phyloP scores from a whole-genome alignment of 2,329 filamentous ascomycete genomes.

The Penicillium occitanis region DNA sequence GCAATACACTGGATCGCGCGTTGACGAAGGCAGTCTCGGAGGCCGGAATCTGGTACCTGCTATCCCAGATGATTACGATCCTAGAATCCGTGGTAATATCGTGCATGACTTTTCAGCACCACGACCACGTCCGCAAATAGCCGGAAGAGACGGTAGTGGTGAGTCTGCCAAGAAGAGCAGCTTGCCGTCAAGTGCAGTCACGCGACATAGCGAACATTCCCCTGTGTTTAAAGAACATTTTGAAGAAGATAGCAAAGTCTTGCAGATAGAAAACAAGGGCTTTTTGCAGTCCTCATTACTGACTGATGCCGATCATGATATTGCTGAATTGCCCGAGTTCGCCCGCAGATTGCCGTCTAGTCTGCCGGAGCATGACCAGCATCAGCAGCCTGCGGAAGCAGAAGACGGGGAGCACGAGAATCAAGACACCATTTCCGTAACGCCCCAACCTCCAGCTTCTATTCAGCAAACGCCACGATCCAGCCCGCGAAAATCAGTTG shows the following conservation, averaged over 20 bases:
- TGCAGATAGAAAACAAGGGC: constrained; percentile 45
- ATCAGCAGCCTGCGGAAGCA: constrained; percentile 14
- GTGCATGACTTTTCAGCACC: constrained; percentile 67
- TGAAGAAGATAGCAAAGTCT: constrained; percentile 48
- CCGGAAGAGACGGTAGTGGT: constrained; percentile 21
- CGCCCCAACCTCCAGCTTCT: constrained; percentile 11
- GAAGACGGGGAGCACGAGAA: neutral
- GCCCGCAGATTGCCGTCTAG: constrained; percentile 44
- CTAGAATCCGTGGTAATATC: constrained; percentile 61
- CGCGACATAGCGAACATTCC: constrained; percentile 47
- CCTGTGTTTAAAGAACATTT: constrained; percentile 64
- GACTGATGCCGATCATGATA: constrained; percentile 33
- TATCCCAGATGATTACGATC: constrained; percentile 62
- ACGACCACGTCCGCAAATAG: constrained; percentile 46
- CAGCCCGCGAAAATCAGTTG: constrained; percentile 32
- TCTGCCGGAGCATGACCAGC: constrained; percentile 29
- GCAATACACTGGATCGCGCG: constrained; percentile 48
- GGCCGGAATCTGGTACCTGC: constrained; percentile 51
- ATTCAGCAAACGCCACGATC: constrained; percentile 17
- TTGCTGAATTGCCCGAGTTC: constrained; percentile 42
- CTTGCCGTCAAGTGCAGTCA: constrained; percentile 11
- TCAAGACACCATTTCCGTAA: neutral
- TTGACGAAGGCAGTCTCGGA: constrained; percentile 54
- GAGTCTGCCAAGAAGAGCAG: constrained; percentile 17
- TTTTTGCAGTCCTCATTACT: constrained; percentile 44